Conservation (phyloP, 2,329 filamentous ascomycete genomes). For the Reticulascus tulasneorum region DNA sequence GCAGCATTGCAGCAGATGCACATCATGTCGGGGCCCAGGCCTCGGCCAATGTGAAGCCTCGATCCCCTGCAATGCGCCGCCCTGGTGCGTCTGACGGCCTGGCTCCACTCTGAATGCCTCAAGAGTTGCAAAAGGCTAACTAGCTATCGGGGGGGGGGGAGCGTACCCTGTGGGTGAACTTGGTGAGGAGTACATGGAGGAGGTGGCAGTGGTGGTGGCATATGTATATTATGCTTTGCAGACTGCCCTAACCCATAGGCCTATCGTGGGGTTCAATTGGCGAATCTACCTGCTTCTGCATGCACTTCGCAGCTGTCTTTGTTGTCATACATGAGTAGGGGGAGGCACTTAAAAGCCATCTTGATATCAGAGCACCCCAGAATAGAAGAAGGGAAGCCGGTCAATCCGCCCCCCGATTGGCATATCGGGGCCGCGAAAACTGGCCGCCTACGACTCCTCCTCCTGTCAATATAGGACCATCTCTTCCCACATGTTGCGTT, state of each 20-base stretch:
- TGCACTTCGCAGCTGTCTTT: constrained; percentile 13
- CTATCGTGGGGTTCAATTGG: constrained; percentile 11
- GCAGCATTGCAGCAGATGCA: constrained; percentile 8
- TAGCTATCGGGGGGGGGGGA: no score
- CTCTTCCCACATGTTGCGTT: not conserved
- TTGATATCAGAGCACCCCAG: constrained; percentile 8
- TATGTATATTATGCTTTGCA: no score
- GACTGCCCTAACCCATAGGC: constrained; percentile 8
- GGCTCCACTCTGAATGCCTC: no score
- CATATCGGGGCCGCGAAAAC: constrained; percentile 4
- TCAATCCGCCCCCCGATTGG: no score
- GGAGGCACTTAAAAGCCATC: not conserved
- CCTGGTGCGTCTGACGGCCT: constrained; percentile 7
- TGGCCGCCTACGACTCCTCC: constrained; percentile 3
- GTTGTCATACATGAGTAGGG: constrained; percentile 11
- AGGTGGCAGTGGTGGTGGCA: no score
- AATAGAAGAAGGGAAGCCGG: not conserved
- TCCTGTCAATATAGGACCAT: not conserved
- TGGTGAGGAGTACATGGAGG: no score
- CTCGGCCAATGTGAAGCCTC: constrained; percentile 3
- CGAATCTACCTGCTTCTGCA: constrained; percentile 13
- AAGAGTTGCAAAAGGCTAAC: no score
- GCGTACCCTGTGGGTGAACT: no score
- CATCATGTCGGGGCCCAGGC: constrained; percentile 5
- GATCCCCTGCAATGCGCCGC: constrained; percentile 9